phyloP scores from a whole-genome alignment of 2,329 filamentous ascomycete species.

The Calonectria henricotiae region DNA sequence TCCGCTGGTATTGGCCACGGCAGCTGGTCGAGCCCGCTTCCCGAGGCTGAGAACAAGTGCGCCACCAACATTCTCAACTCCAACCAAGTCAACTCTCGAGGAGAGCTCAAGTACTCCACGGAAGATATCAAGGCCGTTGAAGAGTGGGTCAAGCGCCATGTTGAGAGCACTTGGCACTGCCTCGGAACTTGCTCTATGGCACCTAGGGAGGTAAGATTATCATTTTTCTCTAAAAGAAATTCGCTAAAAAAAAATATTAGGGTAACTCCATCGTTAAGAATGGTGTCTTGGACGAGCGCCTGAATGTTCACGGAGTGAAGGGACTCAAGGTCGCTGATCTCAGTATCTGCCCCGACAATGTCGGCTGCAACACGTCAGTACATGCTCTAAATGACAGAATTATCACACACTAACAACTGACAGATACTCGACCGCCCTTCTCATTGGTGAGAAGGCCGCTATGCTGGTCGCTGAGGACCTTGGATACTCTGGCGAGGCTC shows the following conservation, averaged over 20 bases:
- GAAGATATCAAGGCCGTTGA: constrained; percentile 78
- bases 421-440: constrained; percentile 78
- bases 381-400: constrained; percentile 45
- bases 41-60: constrained; percentile 68
- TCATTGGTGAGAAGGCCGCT: constrained; percentile 84
- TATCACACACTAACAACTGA: constrained; percentile 43
- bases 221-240: not conserved
- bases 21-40: constrained; percentile 77
- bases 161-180: constrained; percentile 74
- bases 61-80: constrained; percentile 70
- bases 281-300: constrained; percentile 82
- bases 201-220: constrained; percentile 67
- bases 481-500: constrained; percentile 79
- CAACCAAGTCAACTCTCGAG: constrained; percentile 73
- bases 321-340: constrained; percentile 85
- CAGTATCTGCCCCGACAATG: constrained; percentile 84
- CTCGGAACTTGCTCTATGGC: constrained; percentile 84
- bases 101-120: constrained; percentile 78
- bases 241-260: constrained; percentile 52
- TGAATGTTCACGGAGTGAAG: constrained; percentile 85
- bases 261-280: constrained; percentile 86
- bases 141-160: constrained; percentile 80
- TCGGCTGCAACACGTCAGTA: constrained; percentile 77
- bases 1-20: constrained; percentile 82
- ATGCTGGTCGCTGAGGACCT: constrained; percentile 81